phyloP scores from a whole-genome alignment of 805 yeast genomes.

The Candida yuanshanica region DNA sequence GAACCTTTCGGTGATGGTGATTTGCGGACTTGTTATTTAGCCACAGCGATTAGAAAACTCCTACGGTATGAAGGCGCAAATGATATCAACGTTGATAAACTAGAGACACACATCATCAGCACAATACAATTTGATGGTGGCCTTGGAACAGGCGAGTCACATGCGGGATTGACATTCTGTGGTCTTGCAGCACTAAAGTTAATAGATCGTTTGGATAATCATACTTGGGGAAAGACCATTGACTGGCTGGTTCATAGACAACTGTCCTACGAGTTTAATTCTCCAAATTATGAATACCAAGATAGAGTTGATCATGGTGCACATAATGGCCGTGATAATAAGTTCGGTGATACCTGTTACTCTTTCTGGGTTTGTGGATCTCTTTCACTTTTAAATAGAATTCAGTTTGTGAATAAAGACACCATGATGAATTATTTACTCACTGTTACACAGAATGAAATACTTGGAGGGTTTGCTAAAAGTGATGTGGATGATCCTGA shows the following conservation, averaged over 20 bases:
- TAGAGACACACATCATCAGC: slow-evolving; percentile 34
- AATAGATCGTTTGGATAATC: slow-evolving; percentile 25
- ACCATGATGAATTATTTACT: slow-evolving; percentile 41
- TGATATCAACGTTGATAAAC: slow-evolving; percentile 33
- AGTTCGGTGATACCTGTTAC: slow-evolving; percentile 82
- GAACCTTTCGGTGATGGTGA: slow-evolving; percentile 58
- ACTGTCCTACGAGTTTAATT: slow-evolving; percentile 32
- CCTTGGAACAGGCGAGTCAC: slow-evolving; percentile 65
- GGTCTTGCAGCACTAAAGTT: slow-evolving; percentile 60
- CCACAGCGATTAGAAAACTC: slow-evolving; percentile 54
- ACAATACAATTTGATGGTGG: slow-evolving; percentile 61
- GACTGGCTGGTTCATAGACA: slow-evolving; percentile 67
- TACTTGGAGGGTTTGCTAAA: slow-evolving; percentile 77
- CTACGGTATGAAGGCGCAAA: slow-evolving; percentile 23
- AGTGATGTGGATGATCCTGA: slow-evolving; percentile 61
- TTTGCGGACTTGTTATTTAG: slow-evolving; percentile 69
- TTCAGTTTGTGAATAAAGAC: slow-evolving; percentile 30
- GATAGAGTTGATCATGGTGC: slow-evolving; percentile 63
- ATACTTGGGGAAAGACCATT: slow-evolving; percentile 34
- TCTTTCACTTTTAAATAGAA: slow-evolving; percentile 23
- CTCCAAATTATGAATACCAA: slow-evolving; percentile 27
- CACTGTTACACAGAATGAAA: slow-evolving; percentile 47
- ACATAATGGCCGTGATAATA: slow-evolving; percentile 82
- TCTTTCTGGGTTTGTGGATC: slow-evolving; percentile 68
- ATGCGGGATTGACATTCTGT: slow-evolving; percentile 85